phyloP scores from a whole-genome alignment of 2,329 filamentous ascomycete species.

The Furcasterigmium sp. region DNA sequence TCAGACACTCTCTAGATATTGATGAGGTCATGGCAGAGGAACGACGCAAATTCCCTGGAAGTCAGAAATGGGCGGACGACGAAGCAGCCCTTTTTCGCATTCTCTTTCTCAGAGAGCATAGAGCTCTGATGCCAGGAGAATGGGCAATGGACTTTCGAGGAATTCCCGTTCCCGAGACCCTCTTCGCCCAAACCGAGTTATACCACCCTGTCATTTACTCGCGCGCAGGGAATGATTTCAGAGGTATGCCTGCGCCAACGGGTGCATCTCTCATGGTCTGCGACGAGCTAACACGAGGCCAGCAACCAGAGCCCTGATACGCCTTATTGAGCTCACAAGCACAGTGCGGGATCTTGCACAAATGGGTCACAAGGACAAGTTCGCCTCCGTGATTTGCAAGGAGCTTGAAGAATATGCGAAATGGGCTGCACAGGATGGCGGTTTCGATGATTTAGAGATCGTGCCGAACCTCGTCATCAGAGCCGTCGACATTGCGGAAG shows the following conservation, averaged over 20 bases:
- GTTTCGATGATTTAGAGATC: constrained; percentile 24
- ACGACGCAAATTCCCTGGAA: constrained; percentile 33
- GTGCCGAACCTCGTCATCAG: constrained; percentile 34
- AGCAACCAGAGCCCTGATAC: constrained; percentile 33
- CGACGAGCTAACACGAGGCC: constrained; percentile 11
- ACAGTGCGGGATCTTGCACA: constrained; percentile 27
- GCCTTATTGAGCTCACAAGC: constrained; percentile 33
- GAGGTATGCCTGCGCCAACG: constrained; percentile 28
- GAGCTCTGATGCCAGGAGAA: constrained; percentile 31
- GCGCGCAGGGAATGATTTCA: constrained; percentile 26
- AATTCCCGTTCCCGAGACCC: constrained; percentile 29
- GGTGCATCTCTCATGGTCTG: too few species aligned
- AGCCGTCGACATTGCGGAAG: constrained; percentile 23
- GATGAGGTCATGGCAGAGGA: constrained; percentile 31
- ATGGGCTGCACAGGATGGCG: constrained; percentile 36
- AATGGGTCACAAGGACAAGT: constrained; percentile 24
- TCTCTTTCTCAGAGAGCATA: constrained; percentile 33
- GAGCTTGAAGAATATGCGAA: constrained; percentile 27
- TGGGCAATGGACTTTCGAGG: constrained; percentile 35
- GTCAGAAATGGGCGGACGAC: constrained; percentile 45
- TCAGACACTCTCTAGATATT: not conserved
- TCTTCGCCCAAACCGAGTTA: constrained; percentile 26
- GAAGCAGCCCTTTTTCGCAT: constrained; percentile 40
- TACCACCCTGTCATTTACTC: constrained; percentile 31
- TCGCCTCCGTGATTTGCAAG: constrained; percentile 25